phyloP scores from a whole-genome alignment of 805 yeast genomes.

The Barnettozyma vustinii region DNA sequence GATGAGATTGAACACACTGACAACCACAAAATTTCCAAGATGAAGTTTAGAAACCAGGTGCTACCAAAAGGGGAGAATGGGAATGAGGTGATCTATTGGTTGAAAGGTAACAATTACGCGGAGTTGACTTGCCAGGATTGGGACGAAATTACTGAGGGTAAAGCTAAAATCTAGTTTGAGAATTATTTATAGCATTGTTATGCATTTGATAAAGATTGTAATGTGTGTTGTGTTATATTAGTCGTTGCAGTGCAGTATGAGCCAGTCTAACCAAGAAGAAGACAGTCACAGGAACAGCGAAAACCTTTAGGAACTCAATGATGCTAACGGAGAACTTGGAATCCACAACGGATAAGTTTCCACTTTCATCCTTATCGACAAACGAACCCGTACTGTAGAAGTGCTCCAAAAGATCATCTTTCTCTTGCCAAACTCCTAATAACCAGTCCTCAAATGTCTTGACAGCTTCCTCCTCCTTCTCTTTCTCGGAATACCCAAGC shows the following conservation, averaged over 20 bases:
- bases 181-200: no score
- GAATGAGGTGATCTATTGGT: slow-evolving; percentile 64
- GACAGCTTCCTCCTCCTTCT: slow-evolving; percentile 35
- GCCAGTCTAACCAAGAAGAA: slow-evolving; percentile 16
- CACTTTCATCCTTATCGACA: slow-evolving; percentile 18
- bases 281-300: slow-evolving; percentile 27
- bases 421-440: slow-evolving; percentile 63
- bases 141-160: slow-evolving; percentile 30
- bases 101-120: slow-evolving; percentile 50
- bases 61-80: slow-evolving; percentile 63
- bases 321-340: slow-evolving; percentile 19
- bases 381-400: slow-evolving; percentile 56
- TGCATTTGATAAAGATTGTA: neutral
- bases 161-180: slow-evolving; percentile 15
- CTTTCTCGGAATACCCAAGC: slow-evolving; percentile 38
- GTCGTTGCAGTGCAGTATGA: neutral
- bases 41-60: slow-evolving; percentile 57
- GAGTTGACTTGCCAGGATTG: slow-evolving; percentile 54
- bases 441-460: slow-evolving; percentile 71
- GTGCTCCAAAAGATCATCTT: slow-evolving; percentile 64
- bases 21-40: slow-evolving; percentile 78
- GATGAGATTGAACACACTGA: slow-evolving; percentile 59
- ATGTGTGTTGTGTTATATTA: neutral
- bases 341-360: slow-evolving; percentile 11
- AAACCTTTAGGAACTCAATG: slow-evolving; percentile 28